Percentiles rank a stretch among this genome's conserved stretches.
phyloP scores from a whole-genome alignment of 345 rosid species.

The Sonneratia alba region DNA sequence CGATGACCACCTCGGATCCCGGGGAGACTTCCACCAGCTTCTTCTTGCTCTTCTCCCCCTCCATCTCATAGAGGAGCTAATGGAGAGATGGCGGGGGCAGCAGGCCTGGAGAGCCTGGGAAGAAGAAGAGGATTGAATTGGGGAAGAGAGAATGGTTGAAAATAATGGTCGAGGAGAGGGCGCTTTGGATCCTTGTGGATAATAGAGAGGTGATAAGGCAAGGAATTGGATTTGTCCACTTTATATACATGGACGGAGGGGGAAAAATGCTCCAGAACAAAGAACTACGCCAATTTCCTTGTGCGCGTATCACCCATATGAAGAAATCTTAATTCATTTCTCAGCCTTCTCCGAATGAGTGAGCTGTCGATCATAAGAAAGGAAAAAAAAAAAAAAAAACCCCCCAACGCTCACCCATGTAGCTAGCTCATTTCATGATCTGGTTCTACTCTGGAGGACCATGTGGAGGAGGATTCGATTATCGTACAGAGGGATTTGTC shows the following conservation, averaged over 20 bases:
- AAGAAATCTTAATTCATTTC: no score
- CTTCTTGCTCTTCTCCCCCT: conserved; percentile 11
- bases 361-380: no score
- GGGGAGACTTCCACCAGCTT: conserved; percentile 31
- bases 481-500: no score
- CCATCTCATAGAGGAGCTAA: background rate
- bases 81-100: conserved; percentile 5
- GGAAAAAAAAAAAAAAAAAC: no score
- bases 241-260: background rate
- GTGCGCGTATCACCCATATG: no score
- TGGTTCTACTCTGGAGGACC: no score
- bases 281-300: background rate
- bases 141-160: background rate
- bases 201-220: background rate
- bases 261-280: background rate
- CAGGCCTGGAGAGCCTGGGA: conserved; percentile 24
- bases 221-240: background rate
- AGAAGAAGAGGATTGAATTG: background rate
- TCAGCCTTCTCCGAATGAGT: no score
- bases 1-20: conserved; percentile 31
- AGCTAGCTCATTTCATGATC: no score
- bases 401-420: no score
- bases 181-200: background rate
- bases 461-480: no score
- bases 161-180: background rate